phyloP scores from a whole-genome alignment of 164 flowering plant genomes.

The Nelumbo lutea region DNA sequence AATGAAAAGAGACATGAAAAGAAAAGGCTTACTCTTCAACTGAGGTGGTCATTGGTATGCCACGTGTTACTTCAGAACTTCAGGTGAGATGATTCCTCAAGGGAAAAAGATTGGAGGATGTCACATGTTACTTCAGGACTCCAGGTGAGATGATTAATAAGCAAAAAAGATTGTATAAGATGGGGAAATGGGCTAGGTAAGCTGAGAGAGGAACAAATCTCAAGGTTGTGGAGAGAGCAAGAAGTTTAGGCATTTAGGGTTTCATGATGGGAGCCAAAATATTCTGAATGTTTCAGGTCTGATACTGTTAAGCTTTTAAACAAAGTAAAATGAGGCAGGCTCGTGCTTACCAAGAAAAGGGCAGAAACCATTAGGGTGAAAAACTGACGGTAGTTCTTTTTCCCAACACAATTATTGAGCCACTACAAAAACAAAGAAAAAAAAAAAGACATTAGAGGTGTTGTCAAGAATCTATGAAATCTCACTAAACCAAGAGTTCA shows the following conservation, averaged over 20 bases:
- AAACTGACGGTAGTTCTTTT: constrained; percentile 80
- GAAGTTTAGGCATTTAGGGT: not conserved
- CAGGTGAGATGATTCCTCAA: too few relatives aligned
- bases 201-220: not conserved
- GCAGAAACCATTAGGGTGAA: constrained; percentile 89
- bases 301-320: not conserved
- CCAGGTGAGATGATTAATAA: not conserved
- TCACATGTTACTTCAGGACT: constrained; percentile 5
- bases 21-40: constrained; percentile 32
- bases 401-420: constrained; percentile 97
- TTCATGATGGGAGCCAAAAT: not conserved
- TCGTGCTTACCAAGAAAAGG: constrained; percentile 77
- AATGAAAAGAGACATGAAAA: constrained; percentile 35
- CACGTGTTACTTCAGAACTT: too few relatives aligned
- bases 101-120: not conserved
- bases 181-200: not conserved
- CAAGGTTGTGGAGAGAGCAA: not conserved
- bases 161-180: not conserved
- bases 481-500: constrained; percentile 4
- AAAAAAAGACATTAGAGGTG: constrained; percentile 10
- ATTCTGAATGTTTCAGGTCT: not conserved
- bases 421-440: constrained; percentile 55
- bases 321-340: constrained; percentile 2
- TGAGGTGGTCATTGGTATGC: constrained; percentile 12
- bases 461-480: constrained; percentile 1